phyloP scores from a whole-genome alignment of 192 early-diverging fungal genomes.

The Backusella psychrophila region DNA sequence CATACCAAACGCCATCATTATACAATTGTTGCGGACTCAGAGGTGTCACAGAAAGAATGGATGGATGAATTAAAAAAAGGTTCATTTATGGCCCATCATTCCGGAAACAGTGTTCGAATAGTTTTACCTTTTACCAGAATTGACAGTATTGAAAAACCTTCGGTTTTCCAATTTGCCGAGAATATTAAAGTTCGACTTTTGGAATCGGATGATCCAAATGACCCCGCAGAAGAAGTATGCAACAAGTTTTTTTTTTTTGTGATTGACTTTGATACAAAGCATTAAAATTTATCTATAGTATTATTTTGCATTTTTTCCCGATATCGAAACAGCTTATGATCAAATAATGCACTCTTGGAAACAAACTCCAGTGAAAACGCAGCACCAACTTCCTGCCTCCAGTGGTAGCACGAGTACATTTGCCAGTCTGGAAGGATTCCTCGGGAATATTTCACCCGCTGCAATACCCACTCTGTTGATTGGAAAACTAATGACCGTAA shows the following conservation, averaged over 20 bases:
- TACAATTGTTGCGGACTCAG: conserved; percentile 54
- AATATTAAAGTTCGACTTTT: conserved; percentile 48
- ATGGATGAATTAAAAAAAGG: conserved; percentile 52
- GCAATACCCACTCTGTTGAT: conserved; percentile 16
- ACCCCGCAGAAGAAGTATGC: conserved; percentile 24
- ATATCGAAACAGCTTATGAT: conserved; percentile 36
- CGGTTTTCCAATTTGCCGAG: conserved; percentile 47
- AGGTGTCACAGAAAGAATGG: conserved; percentile 52
- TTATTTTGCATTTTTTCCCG: conserved; percentile 61
- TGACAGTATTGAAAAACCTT: conserved; percentile 44
- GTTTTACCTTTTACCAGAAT: conserved; percentile 58
- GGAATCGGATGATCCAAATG: conserved; percentile 41
- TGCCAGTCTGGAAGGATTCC: neutral
- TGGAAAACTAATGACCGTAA: conserved; percentile 4
- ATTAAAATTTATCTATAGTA: conserved; percentile 36
- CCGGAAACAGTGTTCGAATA: conserved; percentile 55
- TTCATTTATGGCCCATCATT: conserved; percentile 54
- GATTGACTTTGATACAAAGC: neutral
- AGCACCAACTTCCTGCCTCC: conserved; percentile 11
- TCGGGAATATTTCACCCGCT: conserved; percentile 24
- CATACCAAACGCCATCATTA: conserved; percentile 43
- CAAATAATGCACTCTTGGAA: conserved; percentile 21
- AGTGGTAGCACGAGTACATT: neutral
- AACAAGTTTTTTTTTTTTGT: conserved; percentile 50
- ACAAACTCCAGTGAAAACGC: neutral